A percentile compares a stretch with the other conserved stretches of the same genome.
Evolutionary conservation across 495 filamentous ascomycete species (phyloP).

Genomic region (Penicillium pancosmium): DNA sequence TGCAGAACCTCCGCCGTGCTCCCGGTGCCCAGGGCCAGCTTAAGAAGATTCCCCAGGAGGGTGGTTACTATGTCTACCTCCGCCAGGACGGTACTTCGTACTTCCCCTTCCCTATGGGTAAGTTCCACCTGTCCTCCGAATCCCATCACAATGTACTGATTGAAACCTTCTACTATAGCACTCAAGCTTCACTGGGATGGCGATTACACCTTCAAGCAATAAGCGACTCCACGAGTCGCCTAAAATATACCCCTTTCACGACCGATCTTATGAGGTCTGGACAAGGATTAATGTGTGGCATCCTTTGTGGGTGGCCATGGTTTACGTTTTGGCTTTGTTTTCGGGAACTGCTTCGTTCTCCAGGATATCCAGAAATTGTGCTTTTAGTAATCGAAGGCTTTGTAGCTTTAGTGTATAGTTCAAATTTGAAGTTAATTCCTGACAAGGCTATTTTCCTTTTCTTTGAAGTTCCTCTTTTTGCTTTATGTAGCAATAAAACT

Average conservation of each 20-base stretch:
- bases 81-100: conserved; percentile 71
- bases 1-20: conserved; percentile 67
- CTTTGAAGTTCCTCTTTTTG: neutral
- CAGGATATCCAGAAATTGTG: conserved; percentile 27
- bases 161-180: conserved; percentile 12
- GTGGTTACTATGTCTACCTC: conserved; percentile 69
- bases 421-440: conserved; percentile 1
- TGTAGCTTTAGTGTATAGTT: conserved; percentile 20
- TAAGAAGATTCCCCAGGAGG: conserved; percentile 66
- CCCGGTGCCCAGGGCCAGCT: conserved; percentile 69
- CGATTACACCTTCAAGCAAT: conserved; percentile 24
- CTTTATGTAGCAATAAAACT: too few species aligned
- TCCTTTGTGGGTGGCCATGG: conserved; percentile 10
- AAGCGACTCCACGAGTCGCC: conserved; percentile 1
- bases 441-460: neutral
- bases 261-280: neutral
- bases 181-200: conserved; percentile 39
- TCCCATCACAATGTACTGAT: neutral
- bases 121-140: conserved; percentile 22
- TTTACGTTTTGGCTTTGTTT: conserved; percentile 23
- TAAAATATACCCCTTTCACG: conserved; percentile 5
- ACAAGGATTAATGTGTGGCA: conserved; percentile 14
- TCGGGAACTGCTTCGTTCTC: conserved; percentile 11
- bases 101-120: conserved; percentile 74
- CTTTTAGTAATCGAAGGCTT: conserved; percentile 10